Conservation (phyloP, 179 eudicot species). For the Silene vulgaris region DNA sequence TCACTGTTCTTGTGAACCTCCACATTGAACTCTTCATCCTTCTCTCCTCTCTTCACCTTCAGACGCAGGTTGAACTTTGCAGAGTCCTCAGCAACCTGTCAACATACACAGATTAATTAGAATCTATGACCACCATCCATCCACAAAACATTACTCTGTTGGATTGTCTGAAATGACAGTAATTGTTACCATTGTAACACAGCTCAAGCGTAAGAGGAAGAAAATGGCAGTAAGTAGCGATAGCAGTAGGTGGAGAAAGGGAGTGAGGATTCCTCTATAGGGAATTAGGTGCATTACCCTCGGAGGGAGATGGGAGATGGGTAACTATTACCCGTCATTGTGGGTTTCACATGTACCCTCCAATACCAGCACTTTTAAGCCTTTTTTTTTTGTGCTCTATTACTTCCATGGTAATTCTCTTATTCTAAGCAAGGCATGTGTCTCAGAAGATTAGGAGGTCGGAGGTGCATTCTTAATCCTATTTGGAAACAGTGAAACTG, state of each 20-base stretch:
- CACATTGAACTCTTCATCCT: conserved; percentile 71
- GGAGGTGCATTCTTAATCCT: no score
- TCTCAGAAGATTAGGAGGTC: no score
- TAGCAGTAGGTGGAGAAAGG: not conserved
- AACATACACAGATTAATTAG: not conserved
- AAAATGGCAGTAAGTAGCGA: not conserved
- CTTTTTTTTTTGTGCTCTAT: no score
- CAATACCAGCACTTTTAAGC: no score
- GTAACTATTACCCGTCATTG: no score
- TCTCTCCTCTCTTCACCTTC: conserved; percentile 70
- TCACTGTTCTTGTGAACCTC: conserved; percentile 73
- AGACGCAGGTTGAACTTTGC: conserved; percentile 64
- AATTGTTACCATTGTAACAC: not conserved
- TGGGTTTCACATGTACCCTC: no score
- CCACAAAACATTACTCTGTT: not conserved
- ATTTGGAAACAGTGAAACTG: no score
- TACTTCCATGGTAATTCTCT: no score
- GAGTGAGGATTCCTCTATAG: not conserved
- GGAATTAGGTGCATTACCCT: not conserved
- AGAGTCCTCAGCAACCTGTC: conserved; percentile 50
- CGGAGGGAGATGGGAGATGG: not conserved
- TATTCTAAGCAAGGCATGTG: no score
- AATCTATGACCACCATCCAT: not conserved
- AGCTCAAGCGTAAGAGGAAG: not conserved
- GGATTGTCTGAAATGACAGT: not conserved